Evolutionary conservation across 176 grass and related monocot species (phyloP).

Genomic region (Puya raimondii): DNA sequence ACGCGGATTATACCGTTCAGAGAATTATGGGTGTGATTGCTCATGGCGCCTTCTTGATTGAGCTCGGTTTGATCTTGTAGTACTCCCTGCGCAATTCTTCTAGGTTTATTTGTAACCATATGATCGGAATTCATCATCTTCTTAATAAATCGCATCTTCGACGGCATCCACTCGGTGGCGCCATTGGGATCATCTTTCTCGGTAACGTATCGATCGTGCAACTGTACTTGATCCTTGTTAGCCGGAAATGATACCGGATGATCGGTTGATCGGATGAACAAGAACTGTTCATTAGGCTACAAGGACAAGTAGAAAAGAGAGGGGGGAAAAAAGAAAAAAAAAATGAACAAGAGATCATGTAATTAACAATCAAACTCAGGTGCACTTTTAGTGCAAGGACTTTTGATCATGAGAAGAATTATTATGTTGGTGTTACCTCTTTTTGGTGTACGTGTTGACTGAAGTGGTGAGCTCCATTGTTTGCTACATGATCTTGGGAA

Average conservation of each 20-base stretch:
- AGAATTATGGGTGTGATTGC: slow-evolving; percentile 17
- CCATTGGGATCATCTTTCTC: slow-evolving; percentile 12
- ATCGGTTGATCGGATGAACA: slow-evolving; percentile 30
- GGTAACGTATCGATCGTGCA: slow-evolving; percentile 34
- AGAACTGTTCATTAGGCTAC: slow-evolving; percentile 44
- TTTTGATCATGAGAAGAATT: background rate
- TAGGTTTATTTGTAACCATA: slow-evolving; percentile 35
- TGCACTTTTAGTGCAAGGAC: background rate
- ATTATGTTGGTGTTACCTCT: background rate
- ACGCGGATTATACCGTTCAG: slow-evolving; percentile 59
- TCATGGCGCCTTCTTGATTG: slow-evolving; percentile 6
- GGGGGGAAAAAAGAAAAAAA: slow-evolving; percentile 1
- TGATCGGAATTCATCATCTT: slow-evolving; percentile 44
- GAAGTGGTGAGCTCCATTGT: background rate
- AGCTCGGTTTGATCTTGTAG: slow-evolving; percentile 27
- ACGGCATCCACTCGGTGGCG: slow-evolving; percentile 34
- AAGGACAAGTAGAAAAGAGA: slow-evolving; percentile 14
- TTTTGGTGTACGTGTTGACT: background rate
- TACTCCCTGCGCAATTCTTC: slow-evolving; percentile 28
- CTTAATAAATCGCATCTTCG: slow-evolving; percentile 79
- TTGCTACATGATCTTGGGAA: slow-evolving; percentile 16
- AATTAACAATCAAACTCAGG: background rate
- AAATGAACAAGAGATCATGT: background rate
- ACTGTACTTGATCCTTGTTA: slow-evolving; percentile 37
- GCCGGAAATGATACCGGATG: slow-evolving; percentile 29